Base-by-base conservation (phyloP, 2,329 filamentous ascomycete genomes). In the Penicillium paneum region DNA sequence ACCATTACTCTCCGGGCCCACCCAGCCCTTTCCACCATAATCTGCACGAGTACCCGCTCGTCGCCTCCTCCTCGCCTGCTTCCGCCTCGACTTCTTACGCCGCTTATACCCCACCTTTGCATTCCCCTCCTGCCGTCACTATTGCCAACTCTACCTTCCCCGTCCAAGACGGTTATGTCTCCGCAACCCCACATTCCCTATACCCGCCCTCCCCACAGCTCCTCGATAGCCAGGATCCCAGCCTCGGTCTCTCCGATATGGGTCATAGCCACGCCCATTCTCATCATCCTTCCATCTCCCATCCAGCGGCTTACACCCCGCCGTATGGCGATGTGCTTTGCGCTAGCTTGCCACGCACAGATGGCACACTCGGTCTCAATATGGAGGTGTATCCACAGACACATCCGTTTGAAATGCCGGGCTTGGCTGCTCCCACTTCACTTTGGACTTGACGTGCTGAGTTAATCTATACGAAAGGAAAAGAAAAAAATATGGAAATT, bases 41-140 rank as follows among this genome's bases (percentile, higher is more conserved):
- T 8, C 61, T 71, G n/a, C 67, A 70, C 40, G 71, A 68, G 40
- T 63, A 68, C 42, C 62, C 63, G 32, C 56, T 67, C 49, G 64
- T 63, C 58, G 66, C 72, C 36, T 73, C 69, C 8, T 72, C 73
- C 15, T 74, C 71, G 5, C 70, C 73, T 6, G 69, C 68, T n/a
- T 70, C 73, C 13, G 69, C 68, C 10, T 68, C 71, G 8, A 65
- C 74, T 19, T 67, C 71, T 24, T 74, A 71, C 35, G 64, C 71
- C 4, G 66, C 72, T 36, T 76, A 75, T 52, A 73, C 74, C 8
- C 76, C 74, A 6, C 72, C 73, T 7, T 66, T 74, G 19, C 72
- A 75, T 31, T 74, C 73, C 19, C 73, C 74, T 10, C 70, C 72
- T 5, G 67, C 69, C 21, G 69, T 74, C 26, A 69, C 68, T 19